phyloP scores from a whole-genome alignment of 768 basidiomycete genomes.

The Podaxis sp. region DNA sequence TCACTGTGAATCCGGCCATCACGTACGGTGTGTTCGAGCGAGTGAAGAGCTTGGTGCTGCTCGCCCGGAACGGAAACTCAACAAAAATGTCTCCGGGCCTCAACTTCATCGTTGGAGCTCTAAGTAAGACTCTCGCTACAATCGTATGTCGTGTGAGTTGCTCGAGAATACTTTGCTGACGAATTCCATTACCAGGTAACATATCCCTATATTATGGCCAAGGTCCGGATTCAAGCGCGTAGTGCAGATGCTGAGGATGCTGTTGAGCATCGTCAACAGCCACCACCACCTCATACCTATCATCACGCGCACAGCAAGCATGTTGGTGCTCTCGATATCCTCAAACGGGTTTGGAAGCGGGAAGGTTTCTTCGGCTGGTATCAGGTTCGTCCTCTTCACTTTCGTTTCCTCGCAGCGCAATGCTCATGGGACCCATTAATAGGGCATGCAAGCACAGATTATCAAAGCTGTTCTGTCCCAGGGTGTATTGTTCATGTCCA shows the following conservation, averaged over 20 bases:
- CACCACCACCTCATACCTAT: constrained; percentile 33
- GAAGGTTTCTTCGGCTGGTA: constrained; percentile 95
- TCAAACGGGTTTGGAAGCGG: constrained; percentile 64
- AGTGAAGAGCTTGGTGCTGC: constrained; percentile 70
- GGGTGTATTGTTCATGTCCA: constrained; percentile 94
- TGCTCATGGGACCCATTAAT: background rate
- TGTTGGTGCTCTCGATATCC: constrained; percentile 74
- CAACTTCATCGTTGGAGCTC: constrained; percentile 84
- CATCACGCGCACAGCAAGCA: constrained; percentile 51
- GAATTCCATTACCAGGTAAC: constrained; percentile 59
- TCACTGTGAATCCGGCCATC: constrained; percentile 97
- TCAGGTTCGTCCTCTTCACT: constrained; percentile 54
- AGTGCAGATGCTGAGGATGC: constrained; percentile 55
- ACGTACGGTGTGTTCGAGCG: constrained; percentile 96
- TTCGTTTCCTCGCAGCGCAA: background rate
- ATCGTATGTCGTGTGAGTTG: constrained; percentile 56
- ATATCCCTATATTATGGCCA: constrained; percentile 95
- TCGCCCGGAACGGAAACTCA: constrained; percentile 47
- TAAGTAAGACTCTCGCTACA: constrained; percentile 94
- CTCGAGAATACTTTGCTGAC: background rate
- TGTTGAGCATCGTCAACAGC: constrained; percentile 35
- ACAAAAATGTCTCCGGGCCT: constrained; percentile 73
- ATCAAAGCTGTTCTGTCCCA: constrained; percentile 94
- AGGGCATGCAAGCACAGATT: constrained; percentile 98
- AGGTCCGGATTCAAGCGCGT: constrained; percentile 92